phyloP scores from a whole-genome alignment of 129 eudicot genomes.

The Cynara cardunculus region DNA sequence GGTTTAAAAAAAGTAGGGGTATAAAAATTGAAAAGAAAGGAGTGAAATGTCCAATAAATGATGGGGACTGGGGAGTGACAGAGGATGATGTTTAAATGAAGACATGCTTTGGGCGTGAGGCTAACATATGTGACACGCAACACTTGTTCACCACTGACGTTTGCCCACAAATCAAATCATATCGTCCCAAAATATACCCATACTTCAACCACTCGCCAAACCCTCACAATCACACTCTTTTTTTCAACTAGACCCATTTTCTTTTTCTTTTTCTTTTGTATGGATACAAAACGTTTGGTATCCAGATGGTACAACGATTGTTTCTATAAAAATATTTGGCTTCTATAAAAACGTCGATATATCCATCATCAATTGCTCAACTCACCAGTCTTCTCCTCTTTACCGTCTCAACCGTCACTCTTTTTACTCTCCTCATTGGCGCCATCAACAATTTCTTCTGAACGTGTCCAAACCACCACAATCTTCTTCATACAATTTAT shows the following conservation, averaged over 20 bases:
- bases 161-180: slow-evolving; percentile 2
- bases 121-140: slow-evolving; percentile 34
- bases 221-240: background rate
- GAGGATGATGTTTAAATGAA: background rate
- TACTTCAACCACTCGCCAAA: background rate
- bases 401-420: no score
- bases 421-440: no score
- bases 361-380: background rate
- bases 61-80: background rate
- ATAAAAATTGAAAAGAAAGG: background rate
- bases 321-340: no score
- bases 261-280: no score
- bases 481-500: no score
- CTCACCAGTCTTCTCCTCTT: background rate
- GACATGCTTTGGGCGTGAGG: slow-evolving; percentile 30
- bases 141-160: slow-evolving; percentile 11
- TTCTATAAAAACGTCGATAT: no score
- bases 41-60: background rate
- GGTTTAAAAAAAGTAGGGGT: no score
- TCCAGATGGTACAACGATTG: no score
- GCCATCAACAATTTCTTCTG: no score
- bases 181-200: background rate
- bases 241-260: background rate
- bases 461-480: no score
- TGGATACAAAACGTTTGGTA: no score